Base-by-base conservation (phyloP, 2,329 filamentous ascomycete species). In the Ascochyta rabiei region DNA sequence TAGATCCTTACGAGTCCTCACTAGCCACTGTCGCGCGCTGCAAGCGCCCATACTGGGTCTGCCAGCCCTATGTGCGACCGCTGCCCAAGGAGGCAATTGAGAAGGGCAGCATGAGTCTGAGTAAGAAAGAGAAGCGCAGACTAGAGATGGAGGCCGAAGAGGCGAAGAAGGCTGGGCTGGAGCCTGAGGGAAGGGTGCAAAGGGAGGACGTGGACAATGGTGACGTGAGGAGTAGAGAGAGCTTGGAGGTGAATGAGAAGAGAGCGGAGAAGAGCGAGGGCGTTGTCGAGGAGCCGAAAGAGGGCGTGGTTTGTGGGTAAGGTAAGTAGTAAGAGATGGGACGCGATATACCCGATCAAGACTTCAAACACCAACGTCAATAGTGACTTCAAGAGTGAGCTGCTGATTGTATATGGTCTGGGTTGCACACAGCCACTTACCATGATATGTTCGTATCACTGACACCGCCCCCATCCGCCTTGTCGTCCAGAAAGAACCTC, bases 1-100 rank as follows among this genome's bases (percentile, higher is more conserved):
- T 62, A 9, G 71, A 76, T 26, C 70, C 75, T 1, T 71, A 77
- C 43, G 81, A 86, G 67, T 88, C 83, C 71, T 89, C 87, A 4
- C 77, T 86, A 16, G 86, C 84, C 8, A 66, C 89, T 0, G 86
- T 95, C 23, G 84, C 83, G 50, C 80, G 85, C 56, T 96, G 91
- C 69, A 88, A 87, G 72, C 79, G 91, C 60, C 93, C 93, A 1
- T 97, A 88, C 84, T 97, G 91, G 91, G 83, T 96, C 4, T 91
- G 87, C 47, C 93, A 98, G 77, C 89, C 93, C 4, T 90, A 96
- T 67, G 84, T 97, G 6, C 81, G 93, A 51, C 93, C 92, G 35
- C 74, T 97, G 67, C 95, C 95, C 0, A 89, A 89, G 63, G 93
- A 98, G 77, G 95, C 95, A 2, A 68, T 95, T 61, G 87, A 88